These are phyloP conservation scores for Colletotrichum lindemuthianum DNA, from an alignment of 2,329 filamentous ascomycete genomes.

Conservation along the genomic window DNA sequence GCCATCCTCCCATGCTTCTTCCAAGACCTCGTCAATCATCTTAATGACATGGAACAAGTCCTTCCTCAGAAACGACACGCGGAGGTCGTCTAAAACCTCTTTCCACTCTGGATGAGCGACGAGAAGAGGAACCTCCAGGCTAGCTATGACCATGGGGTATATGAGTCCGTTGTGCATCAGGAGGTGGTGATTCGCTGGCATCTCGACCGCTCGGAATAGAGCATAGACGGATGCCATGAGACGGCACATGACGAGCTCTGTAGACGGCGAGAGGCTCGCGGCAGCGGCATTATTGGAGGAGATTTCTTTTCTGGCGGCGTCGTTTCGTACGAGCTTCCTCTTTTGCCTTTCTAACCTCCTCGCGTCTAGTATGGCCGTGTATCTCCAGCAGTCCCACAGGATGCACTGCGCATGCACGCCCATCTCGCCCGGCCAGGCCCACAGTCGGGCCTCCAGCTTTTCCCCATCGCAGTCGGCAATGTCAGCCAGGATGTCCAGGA, in stretches of 20 bases:
- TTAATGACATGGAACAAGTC: slow-evolving; percentile 20
- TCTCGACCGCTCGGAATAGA: slow-evolving; percentile 32
- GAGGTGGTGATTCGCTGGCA: slow-evolving; percentile 34
- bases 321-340: background rate
- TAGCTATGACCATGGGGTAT: slow-evolving; percentile 41
- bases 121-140: slow-evolving; percentile 40
- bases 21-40: slow-evolving; percentile 19
- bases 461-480: slow-evolving; percentile 27
- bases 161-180: slow-evolving; percentile 41
- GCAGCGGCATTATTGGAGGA: background rate
- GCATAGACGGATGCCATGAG: slow-evolving; percentile 41
- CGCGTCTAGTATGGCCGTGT: slow-evolving; percentile 39
- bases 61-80: slow-evolving; percentile 8
- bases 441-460: slow-evolving; percentile 36
- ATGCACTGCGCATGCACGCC: slow-evolving; percentile 42
- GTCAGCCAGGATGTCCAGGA: slow-evolving; percentile 41
- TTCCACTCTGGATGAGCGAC: slow-evolving; percentile 36
- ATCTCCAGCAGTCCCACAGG: slow-evolving; percentile 43
- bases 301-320: background rate
- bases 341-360: slow-evolving; percentile 29
- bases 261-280: background rate
- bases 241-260: slow-evolving; percentile 39
- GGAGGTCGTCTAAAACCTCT: slow-evolving; percentile 16
- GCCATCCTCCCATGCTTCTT: slow-evolving; percentile 27
- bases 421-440: slow-evolving; percentile 40